phyloP scores from a whole-genome alignment of 768 basidiomycete genomes.

The Amanita muscaria region DNA sequence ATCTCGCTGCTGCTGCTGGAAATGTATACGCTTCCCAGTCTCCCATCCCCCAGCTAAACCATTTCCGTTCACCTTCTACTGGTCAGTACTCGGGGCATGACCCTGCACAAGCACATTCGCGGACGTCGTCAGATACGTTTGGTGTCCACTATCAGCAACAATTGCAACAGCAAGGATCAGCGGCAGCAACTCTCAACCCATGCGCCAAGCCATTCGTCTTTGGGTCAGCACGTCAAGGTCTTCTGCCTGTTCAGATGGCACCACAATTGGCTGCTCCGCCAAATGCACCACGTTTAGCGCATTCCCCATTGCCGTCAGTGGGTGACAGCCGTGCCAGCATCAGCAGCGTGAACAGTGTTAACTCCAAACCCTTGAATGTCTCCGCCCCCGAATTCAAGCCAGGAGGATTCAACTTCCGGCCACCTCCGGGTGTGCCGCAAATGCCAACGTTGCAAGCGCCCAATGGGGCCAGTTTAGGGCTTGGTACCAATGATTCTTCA shows the following conservation, averaged over 20 bases:
- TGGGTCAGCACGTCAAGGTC: conserved; percentile 33
- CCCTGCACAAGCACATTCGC: conserved; percentile 57
- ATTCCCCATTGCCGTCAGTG: conserved; percentile 39
- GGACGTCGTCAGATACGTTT: conserved; percentile 33
- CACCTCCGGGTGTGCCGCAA: conserved; percentile 56
- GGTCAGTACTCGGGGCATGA: conserved; percentile 50
- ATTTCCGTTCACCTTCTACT: conserved; percentile 56
- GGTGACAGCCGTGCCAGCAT: background rate
- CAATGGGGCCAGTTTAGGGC: conserved; percentile 16
- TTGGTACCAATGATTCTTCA: too few species aligned
- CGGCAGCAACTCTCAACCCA: conserved; percentile 50
- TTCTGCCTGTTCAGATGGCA: conserved; percentile 1
- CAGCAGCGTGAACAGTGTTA: background rate
- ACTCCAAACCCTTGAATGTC: conserved; percentile 67
- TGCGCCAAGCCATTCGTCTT: conserved; percentile 82
- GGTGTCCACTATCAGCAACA: conserved; percentile 15
- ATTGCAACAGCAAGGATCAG: conserved; percentile 16
- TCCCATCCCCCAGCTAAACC: conserved; percentile 40
- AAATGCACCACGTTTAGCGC: conserved; percentile 25
- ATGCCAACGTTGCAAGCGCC: conserved; percentile 29
- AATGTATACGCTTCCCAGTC: conserved; percentile 38
- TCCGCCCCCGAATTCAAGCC: conserved; percentile 81
- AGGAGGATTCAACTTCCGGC: conserved; percentile 65
- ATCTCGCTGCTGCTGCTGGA: conserved; percentile 33
- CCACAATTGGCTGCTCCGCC: conserved; percentile 16